phyloP scores from a whole-genome alignment of 2,329 filamentous ascomycete genomes.

The Phoma sp. region DNA sequence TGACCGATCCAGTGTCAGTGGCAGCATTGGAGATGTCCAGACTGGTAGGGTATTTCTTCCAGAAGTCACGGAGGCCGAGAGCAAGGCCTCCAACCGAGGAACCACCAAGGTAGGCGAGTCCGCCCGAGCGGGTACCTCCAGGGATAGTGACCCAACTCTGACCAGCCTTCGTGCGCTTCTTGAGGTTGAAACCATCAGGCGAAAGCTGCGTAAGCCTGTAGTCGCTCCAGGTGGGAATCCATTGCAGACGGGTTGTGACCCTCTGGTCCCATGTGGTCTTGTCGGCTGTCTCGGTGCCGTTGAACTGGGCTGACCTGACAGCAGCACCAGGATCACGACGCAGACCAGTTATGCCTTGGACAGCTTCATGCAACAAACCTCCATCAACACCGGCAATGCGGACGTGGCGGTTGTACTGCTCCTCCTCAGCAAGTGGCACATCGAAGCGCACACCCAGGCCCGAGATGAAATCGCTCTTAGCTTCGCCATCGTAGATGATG shows the following conservation, averaged over 20 bases:
- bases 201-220: slow-evolving; percentile 65
- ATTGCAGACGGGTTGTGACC: slow-evolving; percentile 57
- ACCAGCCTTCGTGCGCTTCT: slow-evolving; percentile 65
- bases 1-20: slow-evolving; percentile 59
- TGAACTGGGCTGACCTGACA: slow-evolving; percentile 59
- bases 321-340: slow-evolving; percentile 60
- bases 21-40: slow-evolving; percentile 62
- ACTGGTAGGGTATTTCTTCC: slow-evolving; percentile 67
- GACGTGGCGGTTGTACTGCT: slow-evolving; percentile 65
- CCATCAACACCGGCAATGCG: slow-evolving; percentile 62
- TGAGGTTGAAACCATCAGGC: slow-evolving; percentile 65
- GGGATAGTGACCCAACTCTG: slow-evolving; percentile 66
- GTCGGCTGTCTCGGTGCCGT: slow-evolving; percentile 55
- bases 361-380: slow-evolving; percentile 63
- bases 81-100: slow-evolving; percentile 65
- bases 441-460: slow-evolving; percentile 63
- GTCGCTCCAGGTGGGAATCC: slow-evolving; percentile 66
- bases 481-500: slow-evolving; percentile 61
- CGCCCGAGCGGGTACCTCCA: slow-evolving; percentile 62
- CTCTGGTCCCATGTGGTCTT: slow-evolving; percentile 56
- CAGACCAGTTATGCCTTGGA: slow-evolving; percentile 66
- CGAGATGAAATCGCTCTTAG: slow-evolving; percentile 59
- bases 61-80: slow-evolving; percentile 65
- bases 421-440: slow-evolving; percentile 60
- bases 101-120: slow-evolving; percentile 65